Base-by-base conservation (phyloP, 768 basidiomycete species). In the Agaricus bisporus region DNA sequence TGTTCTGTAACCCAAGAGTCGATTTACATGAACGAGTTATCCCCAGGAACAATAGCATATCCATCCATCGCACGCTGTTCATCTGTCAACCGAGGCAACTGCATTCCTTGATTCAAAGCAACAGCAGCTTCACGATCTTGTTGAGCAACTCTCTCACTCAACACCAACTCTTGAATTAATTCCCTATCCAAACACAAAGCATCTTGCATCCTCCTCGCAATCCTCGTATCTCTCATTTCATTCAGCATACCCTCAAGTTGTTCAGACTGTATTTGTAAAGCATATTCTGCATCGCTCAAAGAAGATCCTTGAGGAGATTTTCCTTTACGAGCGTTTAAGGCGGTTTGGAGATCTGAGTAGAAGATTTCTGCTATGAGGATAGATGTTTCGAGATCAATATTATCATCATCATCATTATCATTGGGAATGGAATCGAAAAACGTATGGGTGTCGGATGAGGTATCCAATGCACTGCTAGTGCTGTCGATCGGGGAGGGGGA, bases 121-220 rank as follows among this genome's bases (percentile, higher is more conserved):
- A 71, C 41, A 3, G 79, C 76, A 20, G 71, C 73, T 3, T 51
- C 59, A 32, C 70, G 72, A 58, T 82, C 78, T 28, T 77, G 73
- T 0, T 54, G 55, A 5, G 73, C 72, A 5, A 66, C 71, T 26
- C 61, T 63, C 49, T 81, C 73, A 10, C 70, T 58, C 1, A 66
- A 56, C 1, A 48, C 51, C 6, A 70, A 46, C 0, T 67, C 68
- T 14, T 63, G 43, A 0, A 81, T 56, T 10, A 70, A 60, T 4
- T 55, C 56, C 0, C 53, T 61, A 46, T 78, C 75, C 0, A 62
- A 58, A 15, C 63, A 64, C n/a, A 77, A 57, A 4, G 77, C 76
- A 4, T 58, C 58, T n/a, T 68, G 69, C 8, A 82, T 56, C 53
- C 74, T 78, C 49, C 60, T 63, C 0, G 80, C 79, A 10, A 77